Base-by-base conservation (phyloP, 208 protist genomes). In the Leptomonas seymouri region DNA sequence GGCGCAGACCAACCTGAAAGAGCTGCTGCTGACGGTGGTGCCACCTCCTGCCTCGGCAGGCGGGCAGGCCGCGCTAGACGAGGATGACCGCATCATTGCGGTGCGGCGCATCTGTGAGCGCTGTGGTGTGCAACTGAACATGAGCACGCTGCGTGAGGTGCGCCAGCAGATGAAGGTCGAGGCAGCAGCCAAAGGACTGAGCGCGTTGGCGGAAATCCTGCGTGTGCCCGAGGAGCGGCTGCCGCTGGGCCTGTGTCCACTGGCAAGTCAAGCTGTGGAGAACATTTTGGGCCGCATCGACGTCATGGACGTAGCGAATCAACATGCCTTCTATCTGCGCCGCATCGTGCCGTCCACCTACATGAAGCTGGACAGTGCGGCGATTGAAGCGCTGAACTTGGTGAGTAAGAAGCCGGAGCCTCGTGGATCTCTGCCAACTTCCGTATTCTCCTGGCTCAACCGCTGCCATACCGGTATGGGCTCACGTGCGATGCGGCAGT, bases 391-490 rank as follows among this genome's bases (percentile, higher is more conserved):
- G 0, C 80, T 99, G 21, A 88, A 98, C 74, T 75, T 99, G 30
- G 74, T 99, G 44, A 86, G 83, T 71, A 84, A 85, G 50, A 93
- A 96, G 63, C 86, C 86, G 31, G 86, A 97, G 51, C 84, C 87
- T 48, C 82, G 87, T 23, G 88, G 87, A 20, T 68, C 85, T 20
- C 74, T 92, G 44, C 87, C 90, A 31, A 82, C 73, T 30, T 96
- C 82, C 15, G 74, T 99, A 23, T 98, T 95, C 75, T 87, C 87
- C 9, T 89, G 98, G 77, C 83, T 99, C 18, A 98, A 99, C 77
- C 84, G 97, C n/a, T 99, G 98, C 74, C 57, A 77, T 31, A 99
- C 98, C 11, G 87, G 91, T 5, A 99, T 99, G 91, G 98, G 98
- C 3, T 78, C 96, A 16, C 87, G 98, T n/a, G 76, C 90, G 62